A percentile compares a stretch with the other conserved stretches of the same genome.
phyloP scores from a whole-genome alignment of 139 green algal species.

The Chlamydomonas asymmetrica region DNA sequence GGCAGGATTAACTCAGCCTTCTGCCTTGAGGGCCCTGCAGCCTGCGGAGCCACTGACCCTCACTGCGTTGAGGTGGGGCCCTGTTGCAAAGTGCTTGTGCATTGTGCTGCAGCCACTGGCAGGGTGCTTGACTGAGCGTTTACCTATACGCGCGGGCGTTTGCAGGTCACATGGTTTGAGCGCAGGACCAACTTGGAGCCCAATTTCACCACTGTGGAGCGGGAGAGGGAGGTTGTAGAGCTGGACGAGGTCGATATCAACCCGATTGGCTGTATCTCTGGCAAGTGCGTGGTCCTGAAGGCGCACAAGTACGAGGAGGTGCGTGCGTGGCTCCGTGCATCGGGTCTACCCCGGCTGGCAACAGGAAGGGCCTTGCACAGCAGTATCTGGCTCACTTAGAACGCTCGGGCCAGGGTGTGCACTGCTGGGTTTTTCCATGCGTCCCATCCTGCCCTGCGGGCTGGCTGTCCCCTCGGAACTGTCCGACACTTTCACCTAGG shows the following conservation, averaged over 20 bases:
- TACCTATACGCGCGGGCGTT: no score
- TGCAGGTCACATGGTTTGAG: slow-evolving; percentile 53
- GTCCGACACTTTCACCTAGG: neutral
- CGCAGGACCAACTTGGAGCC: slow-evolving; percentile 22
- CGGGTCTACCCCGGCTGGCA: no score
- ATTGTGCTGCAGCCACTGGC: neutral
- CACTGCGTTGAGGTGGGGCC: slow-evolving; percentile 32
- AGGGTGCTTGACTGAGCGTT: neutral
- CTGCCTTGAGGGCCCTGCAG: neutral
- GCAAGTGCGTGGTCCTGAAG: slow-evolving; percentile 30
- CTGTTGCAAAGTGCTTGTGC: no score
- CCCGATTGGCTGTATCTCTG: slow-evolving; percentile 50
- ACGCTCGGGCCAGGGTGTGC: no score
- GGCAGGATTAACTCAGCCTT: neutral
- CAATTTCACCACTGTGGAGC: neutral
- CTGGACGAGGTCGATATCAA: slow-evolving; percentile 46
- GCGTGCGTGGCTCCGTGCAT: no score
- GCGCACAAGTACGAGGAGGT: slow-evolving; percentile 36
- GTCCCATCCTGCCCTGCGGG: no score
- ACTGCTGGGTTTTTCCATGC: no score
- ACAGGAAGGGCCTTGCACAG: no score
- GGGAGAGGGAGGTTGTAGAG: slow-evolving; percentile 42
- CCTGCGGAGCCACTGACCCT: neutral
- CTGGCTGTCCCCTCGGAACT: no score
- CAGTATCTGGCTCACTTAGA: no score